Evolutionary conservation across 441 rosid genomes (phyloP).

Genomic region (Theobroma grandiflorum): DNA sequence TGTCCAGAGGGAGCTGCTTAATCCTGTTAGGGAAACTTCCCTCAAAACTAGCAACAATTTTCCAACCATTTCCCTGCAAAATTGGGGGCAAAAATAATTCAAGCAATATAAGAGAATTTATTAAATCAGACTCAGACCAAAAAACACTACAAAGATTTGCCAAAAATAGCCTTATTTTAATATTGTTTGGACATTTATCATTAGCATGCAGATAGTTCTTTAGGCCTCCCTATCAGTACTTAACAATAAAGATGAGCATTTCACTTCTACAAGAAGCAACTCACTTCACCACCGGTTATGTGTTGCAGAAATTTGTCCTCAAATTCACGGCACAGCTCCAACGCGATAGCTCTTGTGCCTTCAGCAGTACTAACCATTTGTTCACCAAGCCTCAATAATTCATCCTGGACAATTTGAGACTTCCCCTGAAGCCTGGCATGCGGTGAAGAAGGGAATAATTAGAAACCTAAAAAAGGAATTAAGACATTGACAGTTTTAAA

Average conservation of each 20-base stretch:
- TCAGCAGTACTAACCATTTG: conserved; percentile 81
- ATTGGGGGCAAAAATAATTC: conserved; percentile 5
- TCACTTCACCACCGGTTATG: conserved; percentile 89
- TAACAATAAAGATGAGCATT: background rate
- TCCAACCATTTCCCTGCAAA: conserved; percentile 96
- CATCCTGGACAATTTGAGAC: conserved; percentile 86
- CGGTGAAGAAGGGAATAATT: conserved; percentile 5
- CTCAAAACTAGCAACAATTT: conserved; percentile 96
- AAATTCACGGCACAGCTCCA: conserved; percentile 98
- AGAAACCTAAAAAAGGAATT: conserved; percentile 2
- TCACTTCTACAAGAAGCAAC: conserved; percentile 37
- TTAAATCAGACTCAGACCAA: background rate
- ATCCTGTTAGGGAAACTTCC: conserved; percentile 91
- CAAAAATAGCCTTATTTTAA: background rate
- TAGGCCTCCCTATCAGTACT: conserved; percentile 6
- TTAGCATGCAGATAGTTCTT: background rate
- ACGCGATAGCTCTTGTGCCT: conserved; percentile 94
- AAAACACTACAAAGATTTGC: background rate
- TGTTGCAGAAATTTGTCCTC: conserved; percentile 95
- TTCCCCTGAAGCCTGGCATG: conserved; percentile 85
- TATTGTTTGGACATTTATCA: background rate
- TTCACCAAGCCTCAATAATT: conserved; percentile 86
- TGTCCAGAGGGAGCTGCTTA: conserved; percentile 96
- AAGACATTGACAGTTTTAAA: background rate
- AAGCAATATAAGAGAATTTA: conserved; percentile 17